Evolutionary conservation across 495 filamentous ascomycete genomes (phyloP).

Genomic region (Ascodesmis nigricans): DNA sequence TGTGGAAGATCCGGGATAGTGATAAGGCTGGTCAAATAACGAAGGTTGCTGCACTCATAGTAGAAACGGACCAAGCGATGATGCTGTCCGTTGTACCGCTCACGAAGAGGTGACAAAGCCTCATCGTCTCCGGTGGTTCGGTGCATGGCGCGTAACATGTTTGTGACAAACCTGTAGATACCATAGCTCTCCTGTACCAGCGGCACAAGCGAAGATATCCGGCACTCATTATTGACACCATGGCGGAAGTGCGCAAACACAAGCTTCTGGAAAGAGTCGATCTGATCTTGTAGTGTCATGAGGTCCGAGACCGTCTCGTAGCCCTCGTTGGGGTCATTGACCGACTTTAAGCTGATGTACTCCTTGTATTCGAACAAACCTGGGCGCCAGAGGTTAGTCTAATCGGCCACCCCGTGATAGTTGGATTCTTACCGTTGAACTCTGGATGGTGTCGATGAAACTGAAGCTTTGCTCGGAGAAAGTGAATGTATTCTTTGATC

Average conservation of each 20-base stretch:
- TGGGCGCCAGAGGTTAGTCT: no score
- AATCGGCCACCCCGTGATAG: conserved; percentile 9
- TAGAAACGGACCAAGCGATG: conserved; percentile 92
- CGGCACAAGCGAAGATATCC: conserved; percentile 81
- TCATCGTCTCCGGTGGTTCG: conserved; percentile 93
- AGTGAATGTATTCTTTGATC: conserved; percentile 89
- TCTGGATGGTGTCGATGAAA: conserved; percentile 95
- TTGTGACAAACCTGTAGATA: conserved; percentile 89
- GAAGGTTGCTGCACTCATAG: conserved; percentile 93
- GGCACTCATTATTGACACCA: conserved; percentile 82
- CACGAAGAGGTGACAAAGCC: conserved; percentile 70
- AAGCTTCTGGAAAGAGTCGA: conserved; percentile 92
- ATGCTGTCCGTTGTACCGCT: conserved; percentile 82
- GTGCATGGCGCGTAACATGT: conserved; percentile 92
- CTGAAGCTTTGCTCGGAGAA: conserved; percentile 70
- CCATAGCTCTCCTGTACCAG: conserved; percentile 95
- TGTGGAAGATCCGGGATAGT: conserved; percentile 88
- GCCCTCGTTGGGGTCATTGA: conserved; percentile 97
- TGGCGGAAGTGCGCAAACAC: conserved; percentile 89
- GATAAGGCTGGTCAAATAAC: conserved; percentile 88
- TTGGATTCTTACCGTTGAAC: conserved; percentile 59
- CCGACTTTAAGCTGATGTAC: conserved; percentile 91
- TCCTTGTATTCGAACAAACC: conserved; percentile 93
- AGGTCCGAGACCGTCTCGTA: conserved; percentile 94
- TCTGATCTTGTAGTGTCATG: conserved; percentile 92